Evolutionary conservation across 441 rosid species (phyloP).

Genomic region (Geranium incanum): DNA sequence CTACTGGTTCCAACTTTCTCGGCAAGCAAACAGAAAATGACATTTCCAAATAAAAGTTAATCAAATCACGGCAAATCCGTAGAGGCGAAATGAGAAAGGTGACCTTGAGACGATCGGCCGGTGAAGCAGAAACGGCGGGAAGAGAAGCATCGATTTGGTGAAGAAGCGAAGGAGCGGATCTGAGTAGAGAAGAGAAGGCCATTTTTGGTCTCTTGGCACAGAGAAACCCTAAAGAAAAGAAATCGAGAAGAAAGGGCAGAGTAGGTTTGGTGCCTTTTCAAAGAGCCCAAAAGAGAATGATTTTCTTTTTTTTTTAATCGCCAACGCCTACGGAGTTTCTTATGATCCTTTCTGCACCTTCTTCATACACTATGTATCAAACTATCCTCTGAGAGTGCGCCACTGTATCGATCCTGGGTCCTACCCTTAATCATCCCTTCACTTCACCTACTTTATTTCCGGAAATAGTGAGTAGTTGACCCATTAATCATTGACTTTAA

Average conservation of each 20-base stretch:
- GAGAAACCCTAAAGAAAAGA: background rate
- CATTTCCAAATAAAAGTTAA: background rate
- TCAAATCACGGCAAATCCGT: background rate
- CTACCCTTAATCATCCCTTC: background rate
- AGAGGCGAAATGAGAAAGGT: background rate
- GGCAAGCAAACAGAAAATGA: background rate
- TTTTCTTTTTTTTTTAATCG: no score
- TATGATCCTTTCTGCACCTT: background rate
- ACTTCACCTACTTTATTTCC: background rate
- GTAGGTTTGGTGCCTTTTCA: background rate
- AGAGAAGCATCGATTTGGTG: background rate
- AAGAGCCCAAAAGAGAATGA: background rate
- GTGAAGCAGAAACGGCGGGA: background rate
- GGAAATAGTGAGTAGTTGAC: background rate
- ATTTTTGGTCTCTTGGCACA: background rate
- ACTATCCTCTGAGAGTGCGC: background rate
- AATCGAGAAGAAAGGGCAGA: background rate
- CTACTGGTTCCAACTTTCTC: background rate
- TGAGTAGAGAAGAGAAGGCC: background rate
- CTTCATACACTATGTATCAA: background rate
- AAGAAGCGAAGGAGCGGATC: background rate
- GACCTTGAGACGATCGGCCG: background rate
- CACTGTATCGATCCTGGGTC: background rate
- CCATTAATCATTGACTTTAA: no score
- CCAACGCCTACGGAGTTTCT: background rate